Conservation (phyloP, 2,329 filamentous ascomycete genomes). For the Stemphylium vesicarium region DNA sequence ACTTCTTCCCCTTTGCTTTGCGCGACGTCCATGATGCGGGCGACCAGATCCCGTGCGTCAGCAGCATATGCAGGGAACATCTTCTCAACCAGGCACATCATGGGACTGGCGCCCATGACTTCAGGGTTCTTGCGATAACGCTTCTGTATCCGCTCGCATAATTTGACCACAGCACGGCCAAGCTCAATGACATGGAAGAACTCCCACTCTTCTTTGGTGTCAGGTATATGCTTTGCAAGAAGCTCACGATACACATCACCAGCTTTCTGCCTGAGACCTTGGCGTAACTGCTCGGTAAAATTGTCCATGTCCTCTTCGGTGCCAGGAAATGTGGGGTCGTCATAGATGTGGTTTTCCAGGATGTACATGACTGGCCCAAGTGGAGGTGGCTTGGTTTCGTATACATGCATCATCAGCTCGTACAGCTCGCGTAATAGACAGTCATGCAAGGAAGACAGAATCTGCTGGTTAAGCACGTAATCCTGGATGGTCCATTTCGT, state of each 20-base stretch:
- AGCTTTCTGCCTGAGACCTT: conserved; percentile 76
- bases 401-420: conserved; percentile 84
- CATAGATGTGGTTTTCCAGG: conserved; percentile 80
- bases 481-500: conserved; percentile 59
- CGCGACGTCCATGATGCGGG: conserved; percentile 76
- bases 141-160: conserved; percentile 89
- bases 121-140: conserved; percentile 86
- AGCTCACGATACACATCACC: conserved; percentile 79
- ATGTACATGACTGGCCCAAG: conserved; percentile 81
- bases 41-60: conserved; percentile 84
- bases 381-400: conserved; percentile 83
- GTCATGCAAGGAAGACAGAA: conserved; percentile 78
- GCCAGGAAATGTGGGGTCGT: conserved; percentile 76
- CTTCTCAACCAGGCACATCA: conserved; percentile 77
- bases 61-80: conserved; percentile 89
- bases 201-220: conserved; percentile 83
- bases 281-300: conserved; percentile 74
- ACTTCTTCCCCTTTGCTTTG: conserved; percentile 75
- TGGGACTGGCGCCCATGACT: conserved; percentile 76
- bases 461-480: conserved; percentile 70
- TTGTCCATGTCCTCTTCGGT: conserved; percentile 72
- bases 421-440: conserved; percentile 85
- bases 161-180: conserved; percentile 81
- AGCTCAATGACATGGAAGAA: conserved; percentile 90
- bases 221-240: conserved; percentile 79